Conservation (phyloP, 495 filamentous ascomycete genomes). For the Penicillium turbatum region DNA sequence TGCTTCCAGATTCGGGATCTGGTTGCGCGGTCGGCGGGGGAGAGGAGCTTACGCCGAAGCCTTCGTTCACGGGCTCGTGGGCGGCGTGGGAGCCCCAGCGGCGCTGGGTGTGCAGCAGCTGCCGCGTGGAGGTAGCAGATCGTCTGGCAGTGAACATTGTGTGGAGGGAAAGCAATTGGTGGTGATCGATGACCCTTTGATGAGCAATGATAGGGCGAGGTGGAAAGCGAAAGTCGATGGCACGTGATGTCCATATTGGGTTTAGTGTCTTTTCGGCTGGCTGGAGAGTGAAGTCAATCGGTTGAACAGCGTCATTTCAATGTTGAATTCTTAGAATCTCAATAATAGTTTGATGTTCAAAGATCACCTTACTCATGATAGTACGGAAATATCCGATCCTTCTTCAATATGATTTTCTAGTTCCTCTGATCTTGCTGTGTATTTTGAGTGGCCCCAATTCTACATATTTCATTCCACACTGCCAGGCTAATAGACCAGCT, state of each 20-base stretch:
- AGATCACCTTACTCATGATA: not conserved
- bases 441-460: too few species aligned
- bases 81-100: conserved; percentile 43
- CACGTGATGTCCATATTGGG: conserved; percentile 24
- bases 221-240: conserved; percentile 20
- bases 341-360: not conserved
- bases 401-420: too few species aligned
- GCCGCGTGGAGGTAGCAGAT: conserved; percentile 40
- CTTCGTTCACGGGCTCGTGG: conserved; percentile 56
- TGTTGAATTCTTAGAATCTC: not conserved
- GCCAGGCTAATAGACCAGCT: too few species aligned
- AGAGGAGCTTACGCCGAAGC: conserved; percentile 55
- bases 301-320: not conserved
- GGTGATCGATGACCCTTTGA: conserved; percentile 31
- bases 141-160: conserved; percentile 45
- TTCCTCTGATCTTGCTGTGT: too few species aligned
- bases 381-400: too few species aligned
- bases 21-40: conserved; percentile 17
- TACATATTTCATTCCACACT: too few species aligned
- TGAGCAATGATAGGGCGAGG: conserved; percentile 28
- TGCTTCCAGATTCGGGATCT: conserved; percentile 6
- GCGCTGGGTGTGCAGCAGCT: conserved; percentile 43
- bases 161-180: conserved; percentile 31
- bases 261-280: conserved; percentile 9
- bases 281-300: not conserved